A percentile compares a stretch with the other conserved stretches of the same genome.
Evolutionary conservation across 129 eudicot genomes (phyloP).

Genomic region (Glebionis coronaria): DNA sequence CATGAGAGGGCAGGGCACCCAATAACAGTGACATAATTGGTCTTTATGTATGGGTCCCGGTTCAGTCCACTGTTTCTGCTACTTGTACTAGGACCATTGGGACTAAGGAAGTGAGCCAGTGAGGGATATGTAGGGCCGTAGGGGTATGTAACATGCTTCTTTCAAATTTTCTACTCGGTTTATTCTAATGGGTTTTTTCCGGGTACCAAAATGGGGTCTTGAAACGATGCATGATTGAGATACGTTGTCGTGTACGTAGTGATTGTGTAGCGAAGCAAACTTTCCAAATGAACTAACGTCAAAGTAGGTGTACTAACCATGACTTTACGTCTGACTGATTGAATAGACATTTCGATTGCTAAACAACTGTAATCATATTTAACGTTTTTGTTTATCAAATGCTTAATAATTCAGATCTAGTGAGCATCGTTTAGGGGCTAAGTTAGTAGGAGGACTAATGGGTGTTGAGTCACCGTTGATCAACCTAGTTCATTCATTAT

Average conservation of each 20-base stretch:
- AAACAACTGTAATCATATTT: background rate
- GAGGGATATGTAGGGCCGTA: constrained; percentile 7
- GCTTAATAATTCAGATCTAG: no score
- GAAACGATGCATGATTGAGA: background rate
- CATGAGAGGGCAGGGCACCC: background rate
- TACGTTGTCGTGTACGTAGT: constrained; percentile 2
- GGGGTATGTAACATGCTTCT: constrained; percentile 1
- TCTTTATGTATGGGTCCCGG: constrained; percentile 13
- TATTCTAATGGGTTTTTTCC: background rate
- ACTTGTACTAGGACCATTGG: constrained; percentile 11
- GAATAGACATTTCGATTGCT: background rate
- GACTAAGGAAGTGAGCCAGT: no score
- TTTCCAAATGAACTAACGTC: background rate
- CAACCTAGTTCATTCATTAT: no score
- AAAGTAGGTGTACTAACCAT: background rate
- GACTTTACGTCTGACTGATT: background rate
- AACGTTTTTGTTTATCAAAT: no score
- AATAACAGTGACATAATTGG: constrained; percentile 19
- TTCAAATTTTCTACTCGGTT: background rate
- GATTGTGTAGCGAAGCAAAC: background rate
- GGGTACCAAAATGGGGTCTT: background rate
- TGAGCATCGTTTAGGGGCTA: no score
- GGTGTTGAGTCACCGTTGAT: no score
- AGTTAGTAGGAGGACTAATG: no score
- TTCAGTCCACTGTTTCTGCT: constrained; percentile 12